Conservation (phyloP, 148 eudicot species). For the Gaultheria prostrata region DNA sequence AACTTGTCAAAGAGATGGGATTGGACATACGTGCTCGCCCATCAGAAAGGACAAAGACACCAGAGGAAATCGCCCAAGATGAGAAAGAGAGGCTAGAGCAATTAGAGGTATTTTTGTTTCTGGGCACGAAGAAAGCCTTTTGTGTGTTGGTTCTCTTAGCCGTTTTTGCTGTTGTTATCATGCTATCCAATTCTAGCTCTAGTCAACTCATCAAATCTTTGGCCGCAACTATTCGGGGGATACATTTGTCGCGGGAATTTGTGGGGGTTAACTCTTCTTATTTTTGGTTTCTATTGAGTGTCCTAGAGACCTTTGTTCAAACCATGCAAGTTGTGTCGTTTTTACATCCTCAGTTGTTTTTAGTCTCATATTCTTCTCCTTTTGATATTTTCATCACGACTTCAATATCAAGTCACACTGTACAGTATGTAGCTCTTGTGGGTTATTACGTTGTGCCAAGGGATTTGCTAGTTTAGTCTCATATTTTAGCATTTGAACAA, state of each 20-base stretch:
- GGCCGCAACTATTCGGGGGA: neutral
- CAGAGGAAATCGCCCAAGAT: slow-evolving; percentile 93
- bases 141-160: neutral
- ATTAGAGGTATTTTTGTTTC: slow-evolving; percentile 59
- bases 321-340: neutral
- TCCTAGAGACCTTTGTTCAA: neutral
- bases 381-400: neutral
- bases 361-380: neutral
- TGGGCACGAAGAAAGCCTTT: neutral
- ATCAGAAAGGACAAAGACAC: slow-evolving; percentile 87
- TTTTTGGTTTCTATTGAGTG: neutral
- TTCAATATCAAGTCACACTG: neutral
- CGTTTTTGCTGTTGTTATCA: neutral
- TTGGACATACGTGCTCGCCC: slow-evolving; percentile 84
- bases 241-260: neutral
- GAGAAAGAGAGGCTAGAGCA: slow-evolving; percentile 83
- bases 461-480: neutral
- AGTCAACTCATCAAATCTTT: slow-evolving; percentile 8
- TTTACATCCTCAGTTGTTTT: neutral
- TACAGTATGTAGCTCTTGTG: neutral
- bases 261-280: neutral
- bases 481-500: neutral
- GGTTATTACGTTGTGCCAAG: neutral
- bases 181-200: neutral
- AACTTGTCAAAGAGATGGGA: slow-evolving; percentile 63